phyloP scores from a whole-genome alignment of 2,329 filamentous ascomycete genomes.

The Calonectria ilicicola region DNA sequence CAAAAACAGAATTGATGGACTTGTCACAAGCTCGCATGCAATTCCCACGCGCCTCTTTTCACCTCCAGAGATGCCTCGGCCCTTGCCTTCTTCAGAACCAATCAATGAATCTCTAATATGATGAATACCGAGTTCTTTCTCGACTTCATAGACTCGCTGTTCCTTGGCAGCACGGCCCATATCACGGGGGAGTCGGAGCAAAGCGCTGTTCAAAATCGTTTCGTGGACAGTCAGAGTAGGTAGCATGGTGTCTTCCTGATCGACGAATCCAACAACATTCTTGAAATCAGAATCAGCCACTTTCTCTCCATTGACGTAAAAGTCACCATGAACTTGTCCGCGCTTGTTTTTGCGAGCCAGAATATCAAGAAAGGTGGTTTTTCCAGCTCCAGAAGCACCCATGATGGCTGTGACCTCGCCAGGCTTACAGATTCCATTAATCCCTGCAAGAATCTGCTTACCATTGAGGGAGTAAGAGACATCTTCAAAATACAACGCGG shows the following conservation, averaged over 20 bases:
- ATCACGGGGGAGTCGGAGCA: conserved; percentile 89
- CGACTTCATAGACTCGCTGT: conserved; percentile 90
- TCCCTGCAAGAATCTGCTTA: conserved; percentile 83
- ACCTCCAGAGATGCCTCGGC: conserved; percentile 94
- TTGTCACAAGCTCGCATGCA: conserved; percentile 96
- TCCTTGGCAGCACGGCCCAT: conserved; percentile 93
- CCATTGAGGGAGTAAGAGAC: conserved; percentile 89
- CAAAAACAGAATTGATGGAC: conserved; percentile 95
- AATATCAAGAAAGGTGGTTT: conserved; percentile 97
- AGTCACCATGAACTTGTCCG: conserved; percentile 81
- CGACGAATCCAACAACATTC: conserved; percentile 94
- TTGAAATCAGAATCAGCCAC: conserved; percentile 87
- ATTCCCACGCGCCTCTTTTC: conserved; percentile 97
- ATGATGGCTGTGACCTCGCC: conserved; percentile 98
- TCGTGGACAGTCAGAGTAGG: conserved; percentile 97
- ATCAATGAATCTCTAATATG: conserved; percentile 96
- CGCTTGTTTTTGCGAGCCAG: conserved; percentile 97
- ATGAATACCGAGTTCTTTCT: conserved; percentile 94
- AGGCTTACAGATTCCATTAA: conserved; percentile 89
- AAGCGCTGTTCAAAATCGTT: conserved; percentile 93
- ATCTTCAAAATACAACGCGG: conserved; percentile 87
- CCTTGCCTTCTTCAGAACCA: conserved; percentile 93
- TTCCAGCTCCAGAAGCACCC: conserved; percentile 97
- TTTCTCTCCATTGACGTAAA: conserved; percentile 94
- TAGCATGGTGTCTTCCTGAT: conserved; percentile 97